A percentile compares a stretch with the other conserved stretches of the same genome.
Evolutionary conservation across 192 early-diverging fungal genomes (phyloP).

Genomic region (Fimicolochytrium jonesii): DNA sequence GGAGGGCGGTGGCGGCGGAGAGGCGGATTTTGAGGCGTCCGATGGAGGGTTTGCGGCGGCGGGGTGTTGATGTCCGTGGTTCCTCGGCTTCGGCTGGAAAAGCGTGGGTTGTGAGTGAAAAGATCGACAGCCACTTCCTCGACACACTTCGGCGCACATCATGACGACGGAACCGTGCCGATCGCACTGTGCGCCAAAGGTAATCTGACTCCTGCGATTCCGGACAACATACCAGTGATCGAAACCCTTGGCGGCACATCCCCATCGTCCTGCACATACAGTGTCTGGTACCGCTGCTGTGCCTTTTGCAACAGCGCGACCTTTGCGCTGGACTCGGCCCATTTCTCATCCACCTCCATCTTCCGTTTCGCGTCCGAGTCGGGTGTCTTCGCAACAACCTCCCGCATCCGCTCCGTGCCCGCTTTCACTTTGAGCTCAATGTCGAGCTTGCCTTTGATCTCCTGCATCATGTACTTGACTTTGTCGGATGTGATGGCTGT

Average conservation of each 20-base stretch:
- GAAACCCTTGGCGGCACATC: neutral
- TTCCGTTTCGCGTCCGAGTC: constrained; percentile 34
- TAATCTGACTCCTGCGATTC: too few species aligned
- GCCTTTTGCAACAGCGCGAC: constrained; percentile 38
- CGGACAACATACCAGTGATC: too few species aligned
- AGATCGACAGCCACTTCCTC: too few species aligned
- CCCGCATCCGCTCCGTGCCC: constrained; percentile 67
- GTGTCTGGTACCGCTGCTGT: constrained; percentile 78
- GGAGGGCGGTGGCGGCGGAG: constrained; percentile 31
- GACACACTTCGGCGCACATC: too few species aligned
- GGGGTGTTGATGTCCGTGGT: neutral
- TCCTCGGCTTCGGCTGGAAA: neutral
- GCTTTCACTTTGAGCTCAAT: constrained; percentile 91
- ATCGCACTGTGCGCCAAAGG: too few species aligned
- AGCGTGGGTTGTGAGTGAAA: too few species aligned
- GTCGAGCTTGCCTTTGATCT: constrained; percentile 86
- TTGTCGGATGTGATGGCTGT: constrained; percentile 46
- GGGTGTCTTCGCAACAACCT: constrained; percentile 9
- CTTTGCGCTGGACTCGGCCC: constrained; percentile 44
- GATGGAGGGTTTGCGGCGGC: constrained; percentile 24
- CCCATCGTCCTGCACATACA: constrained; percentile 72
- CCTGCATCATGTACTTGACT: constrained; percentile 69
- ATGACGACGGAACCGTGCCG: too few species aligned
- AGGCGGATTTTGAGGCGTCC: constrained; percentile 38
- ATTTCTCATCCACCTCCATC: constrained; percentile 40